A percentile compares a stretch with the other conserved stretches of the same genome.
Evolutionary conservation across 176 grass and related monocot genomes (phyloP).

Genomic region (Phoenix dactylifera): DNA sequence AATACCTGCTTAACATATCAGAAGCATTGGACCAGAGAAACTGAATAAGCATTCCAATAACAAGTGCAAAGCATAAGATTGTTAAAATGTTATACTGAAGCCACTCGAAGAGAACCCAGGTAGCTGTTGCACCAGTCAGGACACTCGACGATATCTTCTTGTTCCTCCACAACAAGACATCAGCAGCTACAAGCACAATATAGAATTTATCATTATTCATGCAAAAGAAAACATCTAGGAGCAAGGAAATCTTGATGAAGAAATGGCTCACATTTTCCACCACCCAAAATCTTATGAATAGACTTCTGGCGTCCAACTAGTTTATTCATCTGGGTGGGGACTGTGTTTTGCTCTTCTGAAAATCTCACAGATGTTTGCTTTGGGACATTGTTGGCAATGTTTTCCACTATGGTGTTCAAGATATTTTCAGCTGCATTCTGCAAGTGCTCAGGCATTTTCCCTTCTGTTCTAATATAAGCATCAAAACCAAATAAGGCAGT

Average conservation of each 20-base stretch:
- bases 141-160: constrained; percentile 86
- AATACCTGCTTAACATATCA: constrained; percentile 37
- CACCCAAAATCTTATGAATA: constrained; percentile 55
- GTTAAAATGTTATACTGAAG: constrained; percentile 74
- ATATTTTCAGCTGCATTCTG: constrained; percentile 39
- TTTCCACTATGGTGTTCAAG: constrained; percentile 45
- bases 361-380: constrained; percentile 40
- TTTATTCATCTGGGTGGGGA: constrained; percentile 37
- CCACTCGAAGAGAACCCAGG: constrained; percentile 87
- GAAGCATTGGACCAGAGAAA: constrained; percentile 56
- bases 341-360: constrained; percentile 26
- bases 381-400: constrained; percentile 44
- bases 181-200: constrained; percentile 41
- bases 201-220: neutral
- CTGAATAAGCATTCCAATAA: constrained; percentile 65
- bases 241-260: constrained; percentile 3
- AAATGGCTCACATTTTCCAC: constrained; percentile 49
- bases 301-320: constrained; percentile 38
- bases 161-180: constrained; percentile 88
- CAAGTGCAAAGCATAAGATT: constrained; percentile 36
- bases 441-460: constrained; percentile 38
- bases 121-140: constrained; percentile 49
- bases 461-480: too few relatives aligned
- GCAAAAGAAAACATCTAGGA: neutral
- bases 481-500: too few relatives aligned